A percentile compares a stretch with the other conserved stretches of the same genome.
These are phyloP conservation scores for Cryptococcus jaspeensis DNA, from an alignment of 1,284 basidiomycete genomes.

Conservation along the genomic window DNA sequence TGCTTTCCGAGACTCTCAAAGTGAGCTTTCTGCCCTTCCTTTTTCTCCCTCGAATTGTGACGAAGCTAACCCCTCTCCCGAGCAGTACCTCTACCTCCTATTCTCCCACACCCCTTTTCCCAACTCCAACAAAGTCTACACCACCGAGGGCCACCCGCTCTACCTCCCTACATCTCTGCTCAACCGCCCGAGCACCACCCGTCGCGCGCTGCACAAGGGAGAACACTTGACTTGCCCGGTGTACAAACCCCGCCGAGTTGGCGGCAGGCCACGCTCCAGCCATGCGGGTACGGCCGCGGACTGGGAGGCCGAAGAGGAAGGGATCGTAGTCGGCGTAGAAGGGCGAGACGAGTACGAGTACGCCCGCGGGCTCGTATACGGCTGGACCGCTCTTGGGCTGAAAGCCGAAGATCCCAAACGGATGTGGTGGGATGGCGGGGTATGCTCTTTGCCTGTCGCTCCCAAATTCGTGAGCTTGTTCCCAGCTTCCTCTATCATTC, in stretches of 20 bases:
- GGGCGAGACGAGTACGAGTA: conserved; percentile 74
- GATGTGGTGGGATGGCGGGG: conserved; percentile 65
- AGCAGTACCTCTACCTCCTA: conserved; percentile 81
- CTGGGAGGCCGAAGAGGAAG: conserved; percentile 26
- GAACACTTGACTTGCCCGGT: conserved; percentile 71
- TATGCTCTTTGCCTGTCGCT: conserved; percentile 68
- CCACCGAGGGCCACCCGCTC: conserved; percentile 91
- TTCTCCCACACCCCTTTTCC: conserved; percentile 80
- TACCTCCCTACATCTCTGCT: conserved; percentile 60
- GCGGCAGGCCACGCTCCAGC: conserved; percentile 10
- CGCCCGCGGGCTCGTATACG: conserved; percentile 63
- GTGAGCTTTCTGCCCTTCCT: conserved; percentile 51
- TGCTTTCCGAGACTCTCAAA: conserved; percentile 84
- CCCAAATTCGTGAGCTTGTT: conserved; percentile 64
- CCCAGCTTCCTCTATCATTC: background rate
- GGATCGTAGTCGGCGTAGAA: conserved; percentile 66
- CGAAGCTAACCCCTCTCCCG: background rate
- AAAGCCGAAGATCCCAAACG: conserved; percentile 28
- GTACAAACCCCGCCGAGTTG: conserved; percentile 57
- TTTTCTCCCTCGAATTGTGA: background rate
- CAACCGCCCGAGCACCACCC: conserved; percentile 59
- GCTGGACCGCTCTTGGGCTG: conserved; percentile 43
- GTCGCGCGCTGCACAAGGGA: conserved; percentile 62
- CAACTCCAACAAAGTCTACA: conserved; percentile 70
- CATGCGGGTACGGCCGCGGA: background rate